phyloP scores from a whole-genome alignment of 1,139 yeast species.

The Yamadazyma diddensiae region DNA sequence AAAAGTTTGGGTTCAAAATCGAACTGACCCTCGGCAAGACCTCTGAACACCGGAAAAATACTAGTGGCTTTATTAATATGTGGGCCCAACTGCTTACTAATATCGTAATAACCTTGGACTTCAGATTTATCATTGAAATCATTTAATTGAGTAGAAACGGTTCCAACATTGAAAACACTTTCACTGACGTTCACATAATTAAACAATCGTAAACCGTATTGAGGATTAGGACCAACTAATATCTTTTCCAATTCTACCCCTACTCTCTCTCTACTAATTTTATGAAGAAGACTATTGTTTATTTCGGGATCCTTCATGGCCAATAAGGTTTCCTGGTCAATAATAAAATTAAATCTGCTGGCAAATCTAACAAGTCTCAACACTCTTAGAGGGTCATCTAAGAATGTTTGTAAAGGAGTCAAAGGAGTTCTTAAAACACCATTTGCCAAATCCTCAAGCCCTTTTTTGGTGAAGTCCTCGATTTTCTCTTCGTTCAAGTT shows the following conservation, averaged over 20 bases:
- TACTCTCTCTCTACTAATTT: conserved; percentile 87
- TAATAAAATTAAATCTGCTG: conserved; percentile 64
- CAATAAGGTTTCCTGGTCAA: conserved; percentile 55
- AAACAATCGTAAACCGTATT: conserved; percentile 61
- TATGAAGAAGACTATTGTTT: conserved; percentile 56
- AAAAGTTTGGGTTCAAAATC: conserved; percentile 27
- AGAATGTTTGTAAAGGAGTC: conserved; percentile 76
- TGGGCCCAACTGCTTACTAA: conserved; percentile 3
- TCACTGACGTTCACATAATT: conserved; percentile 52
- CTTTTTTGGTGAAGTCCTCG: conserved; percentile 81
- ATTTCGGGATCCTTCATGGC: conserved; percentile 68
- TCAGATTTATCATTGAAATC: conserved; percentile 4
- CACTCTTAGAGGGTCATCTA: conserved; percentile 91
- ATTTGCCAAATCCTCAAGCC: conserved; percentile 62
- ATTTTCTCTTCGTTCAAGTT: conserved; percentile 64
- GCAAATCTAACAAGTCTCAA: conserved; percentile 84
- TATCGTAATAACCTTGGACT: conserved; percentile 4
- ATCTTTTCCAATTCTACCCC: conserved; percentile 84
- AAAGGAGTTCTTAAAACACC: conserved; percentile 88
- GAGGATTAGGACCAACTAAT: conserved; percentile 59
- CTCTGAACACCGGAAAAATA: conserved; percentile 20
- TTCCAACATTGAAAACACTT: conserved; percentile 54
- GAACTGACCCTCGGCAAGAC: conserved; percentile 5
- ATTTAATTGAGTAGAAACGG: conserved; percentile 6
- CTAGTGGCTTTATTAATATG: conserved; percentile 22